phyloP scores from a whole-genome alignment of 306 rosid genomes.

The Cercis canadensis region DNA sequence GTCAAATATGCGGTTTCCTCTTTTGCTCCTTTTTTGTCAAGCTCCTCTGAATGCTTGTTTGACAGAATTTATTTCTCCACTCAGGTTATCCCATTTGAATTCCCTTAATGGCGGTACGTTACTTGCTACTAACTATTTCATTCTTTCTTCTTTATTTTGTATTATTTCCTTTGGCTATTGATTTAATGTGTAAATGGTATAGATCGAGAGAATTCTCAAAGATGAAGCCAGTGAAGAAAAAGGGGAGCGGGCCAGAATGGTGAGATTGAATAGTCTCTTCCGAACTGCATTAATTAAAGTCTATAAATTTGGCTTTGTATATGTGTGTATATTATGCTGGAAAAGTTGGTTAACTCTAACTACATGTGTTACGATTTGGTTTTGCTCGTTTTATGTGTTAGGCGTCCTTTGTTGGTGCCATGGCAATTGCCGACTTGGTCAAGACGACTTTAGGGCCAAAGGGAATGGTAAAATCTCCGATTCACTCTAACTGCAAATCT shows the following conservation, averaged over 20 bases:
- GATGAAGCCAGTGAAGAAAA: conserved; percentile 97
- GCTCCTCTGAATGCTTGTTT: background rate
- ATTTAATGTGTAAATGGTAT: conserved; percentile 32
- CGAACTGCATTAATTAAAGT: background rate
- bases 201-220: conserved; percentile 78
- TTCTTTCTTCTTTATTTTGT: background rate
- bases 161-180: conserved; percentile 16
- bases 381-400: conserved; percentile 23
- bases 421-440: conserved; percentile 96
- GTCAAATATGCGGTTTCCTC: background rate
- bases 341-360: conserved; percentile 14
- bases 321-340: background rate
- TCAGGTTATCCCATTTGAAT: conserved; percentile 31
- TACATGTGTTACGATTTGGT: conserved; percentile 18
- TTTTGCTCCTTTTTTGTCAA: background rate
- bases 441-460: conserved; percentile 97
- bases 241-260: conserved; percentile 98
- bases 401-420: conserved; percentile 96
- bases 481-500: background rate
- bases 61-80: conserved; percentile 31
- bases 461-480: conserved; percentile 74
- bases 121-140: conserved; percentile 9
- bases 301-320: background rate
- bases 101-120: conserved; percentile 68
- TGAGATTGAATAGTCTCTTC: conserved; percentile 25